Evolutionary conservation across 192 early-diverging fungal species (phyloP), one percentile per base, ranked within the genome.

Genomic region (Globomyces pollinis-pini): DNA sequence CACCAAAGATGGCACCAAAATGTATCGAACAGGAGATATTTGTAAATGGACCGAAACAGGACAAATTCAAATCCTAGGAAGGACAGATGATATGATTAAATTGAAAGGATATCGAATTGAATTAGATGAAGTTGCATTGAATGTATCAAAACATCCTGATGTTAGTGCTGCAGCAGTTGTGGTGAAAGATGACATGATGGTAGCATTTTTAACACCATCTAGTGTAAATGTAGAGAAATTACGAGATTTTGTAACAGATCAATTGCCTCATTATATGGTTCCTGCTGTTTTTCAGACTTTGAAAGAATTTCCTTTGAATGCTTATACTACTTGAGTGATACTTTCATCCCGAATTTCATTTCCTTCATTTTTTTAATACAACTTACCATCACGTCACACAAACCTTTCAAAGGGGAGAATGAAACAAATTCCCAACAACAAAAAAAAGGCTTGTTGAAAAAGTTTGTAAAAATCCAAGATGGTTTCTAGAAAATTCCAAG

Each of bases 71-170:
- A 54, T 54, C 3, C 9, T 79, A 0, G 74, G 74, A 1, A 63
- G 74, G 23, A 41, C 33, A 7, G 74, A 76, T 38, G 39, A 50
- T 20, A 61, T 66, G 41, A 61, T 76, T 20, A 81, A 81, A 53
- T 39, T 73, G 5, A 49, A 59, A 30, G 71, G 71, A 1, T 68
- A 52, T 34, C 45, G 71, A 24, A 36, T 73, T 20, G 71, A 73
- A 57, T 36, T 73, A 18, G 47, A 57, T 21, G 71, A 73, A 58
- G 45, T 73, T 15, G 33, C 38, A 9, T 30, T n/a, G 9, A 61
- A 38, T 0, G 13, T 73, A 31, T 32, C 21, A n/a, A 34, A 57
- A 8, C 51, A 63, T 43, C 45, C 55, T 5, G 32, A 34, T 9
- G 66, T 79, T 12, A 8, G 28, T 0, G 38, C 38, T 13, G 69